These are phyloP conservation scores for Phaffomyces thermotolerans DNA, from an alignment of 805 yeast genomes.

Conservation along the genomic window DNA sequence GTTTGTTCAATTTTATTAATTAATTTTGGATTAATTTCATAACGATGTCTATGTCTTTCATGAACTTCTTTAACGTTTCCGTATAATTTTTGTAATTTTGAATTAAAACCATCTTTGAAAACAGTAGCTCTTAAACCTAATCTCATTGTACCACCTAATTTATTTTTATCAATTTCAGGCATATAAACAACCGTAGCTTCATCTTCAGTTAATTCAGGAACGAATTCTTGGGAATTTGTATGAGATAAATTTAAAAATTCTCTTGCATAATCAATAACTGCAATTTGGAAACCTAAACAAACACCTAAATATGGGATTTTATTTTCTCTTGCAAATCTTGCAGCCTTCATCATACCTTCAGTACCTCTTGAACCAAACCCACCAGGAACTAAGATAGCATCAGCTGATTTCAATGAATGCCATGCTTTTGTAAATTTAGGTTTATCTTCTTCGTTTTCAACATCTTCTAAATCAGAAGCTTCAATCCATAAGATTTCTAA, in stretches of 20 bases:
- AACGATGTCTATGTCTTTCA: slow-evolving; percentile 98
- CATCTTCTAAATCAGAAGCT: slow-evolving; percentile 81
- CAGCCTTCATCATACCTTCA: slow-evolving; percentile 96
- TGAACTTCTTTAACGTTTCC: slow-evolving; percentile 60
- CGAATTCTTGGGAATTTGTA: slow-evolving; percentile 81
- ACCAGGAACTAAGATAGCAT: slow-evolving; percentile 96
- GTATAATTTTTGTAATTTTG: slow-evolving; percentile 69
- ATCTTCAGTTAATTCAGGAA: slow-evolving; percentile 50
- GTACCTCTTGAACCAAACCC: slow-evolving; percentile 97
- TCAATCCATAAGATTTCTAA: slow-evolving; percentile 95
- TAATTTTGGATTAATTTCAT: slow-evolving; percentile 88
- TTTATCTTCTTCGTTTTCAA: slow-evolving; percentile 59
- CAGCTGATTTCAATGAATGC: slow-evolving; percentile 88
- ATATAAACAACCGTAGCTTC: slow-evolving; percentile 82
- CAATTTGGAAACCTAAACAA: slow-evolving; percentile 95
- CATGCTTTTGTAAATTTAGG: slow-evolving; percentile 89
- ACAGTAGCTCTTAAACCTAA: slow-evolving; percentile 88
- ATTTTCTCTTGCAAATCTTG: slow-evolving; percentile 97
- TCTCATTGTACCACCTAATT: slow-evolving; percentile 99
- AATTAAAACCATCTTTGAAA: slow-evolving; percentile 64
- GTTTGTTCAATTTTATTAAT: slow-evolving; percentile 62
- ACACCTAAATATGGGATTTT: slow-evolving; percentile 92
- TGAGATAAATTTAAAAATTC: slow-evolving; percentile 59
- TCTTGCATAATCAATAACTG: slow-evolving; percentile 89
- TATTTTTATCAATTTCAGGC: slow-evolving; percentile 97